Percentiles rank a stretch among this genome's conserved stretches.
Evolutionary conservation across 371 early-diverging fungal species (phyloP).

Genomic region (Chytridium lagenaria): DNA sequence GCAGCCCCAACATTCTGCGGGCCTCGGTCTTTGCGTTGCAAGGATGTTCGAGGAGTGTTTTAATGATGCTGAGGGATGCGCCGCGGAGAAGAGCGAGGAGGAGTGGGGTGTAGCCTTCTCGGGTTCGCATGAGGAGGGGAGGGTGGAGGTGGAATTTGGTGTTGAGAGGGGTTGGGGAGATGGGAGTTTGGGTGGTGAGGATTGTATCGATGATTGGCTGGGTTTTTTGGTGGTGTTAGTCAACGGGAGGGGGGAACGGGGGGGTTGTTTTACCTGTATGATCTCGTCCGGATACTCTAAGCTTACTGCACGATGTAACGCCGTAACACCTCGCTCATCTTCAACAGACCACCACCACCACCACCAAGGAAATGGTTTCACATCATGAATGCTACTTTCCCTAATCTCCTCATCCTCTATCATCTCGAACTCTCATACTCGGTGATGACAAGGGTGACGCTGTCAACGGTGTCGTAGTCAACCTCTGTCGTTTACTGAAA

Average conservation of each 20-base stretch:
- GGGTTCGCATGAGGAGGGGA: not conserved
- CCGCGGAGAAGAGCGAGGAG: not conserved
- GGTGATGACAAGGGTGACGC: too few species aligned
- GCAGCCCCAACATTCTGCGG: too few species aligned
- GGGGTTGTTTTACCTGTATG: not conserved
- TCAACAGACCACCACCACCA: not conserved
- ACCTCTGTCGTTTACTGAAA: too few species aligned
- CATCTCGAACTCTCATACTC: too few species aligned
- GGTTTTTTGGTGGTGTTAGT: too few species aligned
- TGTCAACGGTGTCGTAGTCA: too few species aligned
- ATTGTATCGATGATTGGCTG: not conserved
- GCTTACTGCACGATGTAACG: not conserved
- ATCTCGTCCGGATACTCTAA: not conserved
- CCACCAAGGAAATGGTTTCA: not conserved
- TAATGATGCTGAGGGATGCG: not conserved
- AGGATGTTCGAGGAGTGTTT: not conserved
- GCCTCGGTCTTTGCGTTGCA: too few species aligned
- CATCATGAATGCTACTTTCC: too few species aligned
- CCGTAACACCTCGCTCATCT: not conserved
- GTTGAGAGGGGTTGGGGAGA: not conserved
- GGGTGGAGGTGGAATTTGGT: not conserved
- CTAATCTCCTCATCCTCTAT: too few species aligned
- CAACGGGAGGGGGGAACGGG: too few species aligned
- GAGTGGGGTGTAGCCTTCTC: not conserved
- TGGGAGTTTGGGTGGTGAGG: not conserved